Base-by-base conservation (phyloP, 1,284 basidiomycete species). In the Tilletia horrida region DNA sequence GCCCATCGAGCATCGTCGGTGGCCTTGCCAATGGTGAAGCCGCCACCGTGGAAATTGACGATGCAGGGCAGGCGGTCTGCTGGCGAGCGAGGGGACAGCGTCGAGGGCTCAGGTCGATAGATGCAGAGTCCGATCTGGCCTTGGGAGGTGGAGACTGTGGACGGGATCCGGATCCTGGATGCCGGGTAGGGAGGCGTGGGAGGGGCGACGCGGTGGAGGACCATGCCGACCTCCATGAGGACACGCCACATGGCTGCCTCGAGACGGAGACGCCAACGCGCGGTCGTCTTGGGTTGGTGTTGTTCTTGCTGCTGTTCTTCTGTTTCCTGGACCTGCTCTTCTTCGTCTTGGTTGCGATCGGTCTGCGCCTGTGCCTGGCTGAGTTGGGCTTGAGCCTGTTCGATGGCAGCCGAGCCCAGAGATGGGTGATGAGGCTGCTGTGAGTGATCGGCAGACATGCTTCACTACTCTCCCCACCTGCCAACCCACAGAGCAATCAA, bases 41-140 rank as follows among this genome's bases (percentile, higher is more conserved):
- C 74, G 50, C 76, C 76, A 23, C 76, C 76, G 62, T 77, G 76
- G 45, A 77, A 77, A 59, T 77, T 74, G 44, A 77, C 67, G 2
- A 76, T 65, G 13, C 70, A 66, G 2, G 76, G 76, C 2, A 69
- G 67, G 7, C 72, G 70, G 63, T 11, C 21, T 3, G 11, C 48
- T n/a, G n/a, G n/a, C n/a, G n/a, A n/a, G n/a, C n/a, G n/a, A n/a
- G n/a, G n/a, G 43, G 25, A 68, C 61, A 1, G 27, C 13, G 7
- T 62, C 67, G 64, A 43, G 0, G 65, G 62, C n/a, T n/a, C n/a
- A 0, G 75, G 72, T 7, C 73, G 67, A 52, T 73, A 76, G 64
- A 76, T 71, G 64, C 73, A 73, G 3, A 76, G 68, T 6, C 72
- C 70, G 16, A 76, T 76, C 8, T 29, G 21, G 9, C 52, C 52